Evolutionary conservation across 2,329 filamentous ascomycete species (phyloP), one percentile per base, ranked within the genome.

Genomic region (Aspergillus awamori): DNA sequence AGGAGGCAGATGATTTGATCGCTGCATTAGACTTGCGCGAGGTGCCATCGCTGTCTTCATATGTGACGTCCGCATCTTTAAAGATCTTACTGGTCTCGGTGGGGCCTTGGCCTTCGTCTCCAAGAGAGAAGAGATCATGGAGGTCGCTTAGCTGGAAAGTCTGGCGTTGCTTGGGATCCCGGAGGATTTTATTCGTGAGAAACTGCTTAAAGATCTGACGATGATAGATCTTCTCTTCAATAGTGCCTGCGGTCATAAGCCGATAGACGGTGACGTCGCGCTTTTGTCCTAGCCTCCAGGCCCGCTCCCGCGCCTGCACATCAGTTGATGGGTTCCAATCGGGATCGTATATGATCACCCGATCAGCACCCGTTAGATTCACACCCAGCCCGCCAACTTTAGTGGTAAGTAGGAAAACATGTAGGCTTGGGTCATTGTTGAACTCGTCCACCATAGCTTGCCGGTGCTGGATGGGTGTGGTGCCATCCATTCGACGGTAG

Each of bases 291-390:
- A 99, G 81, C 60, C 95, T 88, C 95, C 95, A 99, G 5, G 96
- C 95, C 70, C 95, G 87, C 77, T 99, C 95, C 52, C 95, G 89
- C 15, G 95, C 95, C 78, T 99, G 95, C 26, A 97, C 83, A 72
- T 99, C 95, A 0, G 94, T 98, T 0, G 94, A 97, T 2, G 94
- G 95, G 70, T 98, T 98, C 95, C 95, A 99, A 74, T 99, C 95
- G 0, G 95, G 96, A 71, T 99, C 96, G 72, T 95, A 99, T 58
- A 99, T 98, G 72, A 99, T 97, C 65, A 99, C 94, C 36, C 95
- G 88, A 73, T 97, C 92, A 5, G 95, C 95, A 7, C 95, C 95
- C 0, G 95, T 99, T 22, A 99, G 81, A 67, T 99, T 99, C 51
- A 97, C 90, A 5, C 95, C 95, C 13, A 99, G 81, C 0, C 95